Evolutionary conservation across 768 basidiomycete species (phyloP).

Genomic region (Lactifluus hygrophoroides): DNA sequence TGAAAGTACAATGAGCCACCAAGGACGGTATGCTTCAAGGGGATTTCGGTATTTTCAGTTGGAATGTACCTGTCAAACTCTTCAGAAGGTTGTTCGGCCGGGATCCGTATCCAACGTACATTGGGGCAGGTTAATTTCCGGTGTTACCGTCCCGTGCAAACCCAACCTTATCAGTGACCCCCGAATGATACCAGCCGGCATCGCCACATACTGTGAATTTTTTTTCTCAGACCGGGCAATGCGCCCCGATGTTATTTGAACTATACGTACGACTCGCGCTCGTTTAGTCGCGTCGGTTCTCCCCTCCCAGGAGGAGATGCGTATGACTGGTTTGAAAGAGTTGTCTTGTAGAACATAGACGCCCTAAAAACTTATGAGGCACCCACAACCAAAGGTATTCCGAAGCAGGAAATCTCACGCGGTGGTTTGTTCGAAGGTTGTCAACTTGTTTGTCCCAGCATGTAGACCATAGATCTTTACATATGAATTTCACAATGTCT

Average conservation of each 20-base stretch:
- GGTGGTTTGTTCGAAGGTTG: conserved; percentile 89
- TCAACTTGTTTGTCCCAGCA: conserved; percentile 95
- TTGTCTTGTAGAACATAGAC: conserved; percentile 93
- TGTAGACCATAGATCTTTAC: conserved; percentile 90
- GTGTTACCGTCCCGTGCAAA: conserved; percentile 60
- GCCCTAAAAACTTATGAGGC: conserved; percentile 41
- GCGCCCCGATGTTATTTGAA: not conserved
- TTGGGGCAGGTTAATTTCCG: conserved; percentile 81
- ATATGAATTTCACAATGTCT: conserved; percentile 90
- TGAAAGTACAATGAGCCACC: not conserved
- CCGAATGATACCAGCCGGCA: conserved; percentile 76
- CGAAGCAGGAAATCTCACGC: conserved; percentile 40
- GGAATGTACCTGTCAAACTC: conserved; percentile 57
- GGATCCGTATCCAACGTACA: conserved; percentile 40
- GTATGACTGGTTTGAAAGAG: conserved; percentile 73
- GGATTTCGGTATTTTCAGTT: conserved; percentile 69
- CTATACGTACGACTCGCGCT: conserved; percentile 54
- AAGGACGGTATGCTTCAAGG: conserved; percentile 24
- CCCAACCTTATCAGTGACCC: conserved; percentile 78
- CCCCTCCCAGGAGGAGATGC: conserved; percentile 76
- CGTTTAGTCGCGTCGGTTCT: conserved; percentile 61
- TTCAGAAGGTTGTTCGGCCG: not conserved
- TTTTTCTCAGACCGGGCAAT: not conserved
- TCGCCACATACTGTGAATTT: conserved; percentile 57
- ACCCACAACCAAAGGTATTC: not conserved